Conservation (phyloP, 2,329 filamentous ascomycete genomes). For the Annulohypoxylon truncatum region DNA sequence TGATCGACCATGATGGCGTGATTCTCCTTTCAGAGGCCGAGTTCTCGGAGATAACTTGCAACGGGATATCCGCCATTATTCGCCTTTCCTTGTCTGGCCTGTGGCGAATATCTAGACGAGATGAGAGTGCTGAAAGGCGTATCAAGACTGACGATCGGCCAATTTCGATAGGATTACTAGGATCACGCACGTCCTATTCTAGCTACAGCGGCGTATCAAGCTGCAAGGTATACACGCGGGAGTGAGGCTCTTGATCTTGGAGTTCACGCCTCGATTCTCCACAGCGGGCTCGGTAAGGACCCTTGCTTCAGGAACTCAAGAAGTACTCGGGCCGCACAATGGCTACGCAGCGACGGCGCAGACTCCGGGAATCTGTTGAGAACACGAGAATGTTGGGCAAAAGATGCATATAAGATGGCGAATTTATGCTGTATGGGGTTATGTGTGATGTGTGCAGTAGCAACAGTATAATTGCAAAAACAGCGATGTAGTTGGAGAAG, state of each 20-base stretch:
- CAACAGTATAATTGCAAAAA: constrained; percentile 9
- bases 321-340: constrained; percentile 35
- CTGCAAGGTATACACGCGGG: neutral
- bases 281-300: constrained; percentile 22
- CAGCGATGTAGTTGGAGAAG: constrained; percentile 23
- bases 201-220: constrained; percentile 11
- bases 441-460: neutral
- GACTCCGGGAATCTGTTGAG: constrained; percentile 6
- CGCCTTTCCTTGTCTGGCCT: constrained; percentile 52
- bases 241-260: constrained; percentile 34
- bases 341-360: constrained; percentile 11
- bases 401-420: constrained; percentile 27
- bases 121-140: constrained; percentile 30
- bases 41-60: constrained; percentile 80
- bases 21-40: constrained; percentile 88
- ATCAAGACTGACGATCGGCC: constrained; percentile 21
- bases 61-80: constrained; percentile 77
- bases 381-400: constrained; percentile 38
- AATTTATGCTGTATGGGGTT: constrained; percentile 20
- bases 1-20: constrained; percentile 90
- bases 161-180: constrained; percentile 9
- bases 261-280: constrained; percentile 24
- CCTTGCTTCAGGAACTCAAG: constrained; percentile 6
- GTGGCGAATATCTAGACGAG: constrained; percentile 27
- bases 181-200: neutral